phyloP scores from a whole-genome alignment of 2,329 filamentous ascomycete species.

The Microdochium bolleyi region DNA sequence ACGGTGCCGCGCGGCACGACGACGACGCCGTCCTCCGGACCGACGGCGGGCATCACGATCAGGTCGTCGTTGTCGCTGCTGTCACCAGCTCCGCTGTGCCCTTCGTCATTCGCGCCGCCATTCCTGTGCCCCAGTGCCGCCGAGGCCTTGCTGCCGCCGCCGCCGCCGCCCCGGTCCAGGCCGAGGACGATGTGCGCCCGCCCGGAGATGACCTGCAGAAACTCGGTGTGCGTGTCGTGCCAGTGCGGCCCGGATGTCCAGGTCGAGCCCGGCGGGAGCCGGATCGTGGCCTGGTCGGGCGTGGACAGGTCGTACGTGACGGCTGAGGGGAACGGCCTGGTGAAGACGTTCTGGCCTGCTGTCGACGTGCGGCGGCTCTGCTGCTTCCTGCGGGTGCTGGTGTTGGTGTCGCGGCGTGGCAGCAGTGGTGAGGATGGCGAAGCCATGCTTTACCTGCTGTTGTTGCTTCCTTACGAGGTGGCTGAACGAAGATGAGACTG shows the following conservation, averaged over 20 bases:
- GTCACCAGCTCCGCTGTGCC: neutral
- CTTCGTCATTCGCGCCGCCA: neutral
- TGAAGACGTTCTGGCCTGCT: slow-evolving; percentile 5
- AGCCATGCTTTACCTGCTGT: too few relatives aligned
- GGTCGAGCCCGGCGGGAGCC: slow-evolving; percentile 29
- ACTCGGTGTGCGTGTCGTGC: slow-evolving; percentile 38
- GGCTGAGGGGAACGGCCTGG: slow-evolving; percentile 47
- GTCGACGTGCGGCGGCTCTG: neutral
- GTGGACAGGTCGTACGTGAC: slow-evolving; percentile 46
- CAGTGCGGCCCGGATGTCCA: slow-evolving; percentile 43
- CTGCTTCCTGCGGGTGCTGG: neutral
- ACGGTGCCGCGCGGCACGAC: slow-evolving; percentile 24
- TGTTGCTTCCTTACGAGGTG: too few relatives aligned
- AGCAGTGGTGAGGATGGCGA: too few relatives aligned
- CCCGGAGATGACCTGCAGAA: slow-evolving; percentile 27
- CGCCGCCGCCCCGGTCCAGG: neutral
- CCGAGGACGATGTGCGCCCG: slow-evolving; percentile 11
- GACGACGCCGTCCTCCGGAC: slow-evolving; percentile 17
- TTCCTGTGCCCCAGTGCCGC: too few relatives aligned
- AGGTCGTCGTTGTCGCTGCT: slow-evolving; percentile 11
- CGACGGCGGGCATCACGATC: slow-evolving; percentile 17
- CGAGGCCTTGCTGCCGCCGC: neutral
- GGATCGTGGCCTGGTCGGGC: slow-evolving; percentile 28
- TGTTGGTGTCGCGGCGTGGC: too few relatives aligned
- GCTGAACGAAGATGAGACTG: too few relatives aligned